Conservation (phyloP, 2,329 filamentous ascomycete genomes). For the Mollisia scopiformis region DNA sequence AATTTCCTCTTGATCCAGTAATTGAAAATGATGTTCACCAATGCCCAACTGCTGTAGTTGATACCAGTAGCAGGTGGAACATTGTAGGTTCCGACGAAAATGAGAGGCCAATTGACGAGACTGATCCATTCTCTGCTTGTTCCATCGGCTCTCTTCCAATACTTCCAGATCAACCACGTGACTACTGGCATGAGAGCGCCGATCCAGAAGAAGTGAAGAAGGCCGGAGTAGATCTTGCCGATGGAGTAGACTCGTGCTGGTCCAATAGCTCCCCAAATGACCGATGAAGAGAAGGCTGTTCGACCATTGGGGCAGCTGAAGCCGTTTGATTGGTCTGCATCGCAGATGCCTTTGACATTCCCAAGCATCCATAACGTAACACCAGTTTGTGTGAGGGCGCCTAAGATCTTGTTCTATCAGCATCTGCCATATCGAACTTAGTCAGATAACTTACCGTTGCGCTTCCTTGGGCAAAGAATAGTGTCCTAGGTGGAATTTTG, state of each 20-base stretch:
- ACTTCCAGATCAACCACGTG: slow-evolving; percentile 51
- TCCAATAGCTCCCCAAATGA: slow-evolving; percentile 76
- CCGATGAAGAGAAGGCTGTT: slow-evolving; percentile 67
- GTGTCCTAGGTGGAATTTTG: slow-evolving; percentile 65
- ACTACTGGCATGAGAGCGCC: slow-evolving; percentile 64
- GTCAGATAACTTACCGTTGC: slow-evolving; percentile 48
- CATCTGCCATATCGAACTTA: slow-evolving; percentile 35
- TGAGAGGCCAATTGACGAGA: slow-evolving; percentile 38
- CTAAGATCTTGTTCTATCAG: slow-evolving; percentile 47
- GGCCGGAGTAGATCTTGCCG: slow-evolving; percentile 59
- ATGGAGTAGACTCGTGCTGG: slow-evolving; percentile 68
- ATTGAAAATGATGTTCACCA: slow-evolving; percentile 74
- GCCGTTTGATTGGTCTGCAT: slow-evolving; percentile 52
- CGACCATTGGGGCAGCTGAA: slow-evolving; percentile 52
- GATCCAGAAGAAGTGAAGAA: slow-evolving; percentile 74
- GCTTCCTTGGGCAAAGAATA: slow-evolving; percentile 62
- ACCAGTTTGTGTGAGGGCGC: slow-evolving; percentile 65
- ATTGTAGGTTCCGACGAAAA: slow-evolving; percentile 39
- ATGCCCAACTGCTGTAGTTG: slow-evolving; percentile 74
- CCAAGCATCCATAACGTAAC: slow-evolving; percentile 59
- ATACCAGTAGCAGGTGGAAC: slow-evolving; percentile 64
- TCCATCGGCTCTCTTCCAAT: slow-evolving; percentile 36
- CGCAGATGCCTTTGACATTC: slow-evolving; percentile 66
- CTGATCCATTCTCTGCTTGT: slow-evolving; percentile 26
- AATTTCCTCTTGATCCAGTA: slow-evolving; percentile 65